Evolutionary conservation across 2,329 filamentous ascomycete genomes (phyloP).

Genomic region (Escovopsis sp.): DNA sequence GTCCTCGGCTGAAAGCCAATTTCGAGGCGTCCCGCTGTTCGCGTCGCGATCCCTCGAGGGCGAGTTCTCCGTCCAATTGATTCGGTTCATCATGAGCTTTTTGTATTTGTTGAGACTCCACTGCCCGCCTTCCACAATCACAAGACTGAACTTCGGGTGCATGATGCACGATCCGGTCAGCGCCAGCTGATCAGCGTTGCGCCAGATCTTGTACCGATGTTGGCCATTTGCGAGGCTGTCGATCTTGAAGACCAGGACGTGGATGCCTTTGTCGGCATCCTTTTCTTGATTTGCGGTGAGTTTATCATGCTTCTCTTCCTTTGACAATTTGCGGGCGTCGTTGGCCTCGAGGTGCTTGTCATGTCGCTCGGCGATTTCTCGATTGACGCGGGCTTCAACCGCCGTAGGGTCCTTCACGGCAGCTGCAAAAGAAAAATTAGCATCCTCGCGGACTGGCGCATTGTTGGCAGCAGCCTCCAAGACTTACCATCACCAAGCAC

Average conservation of each 20-base stretch:
- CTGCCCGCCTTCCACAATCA: slow-evolving; percentile 82
- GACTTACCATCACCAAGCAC: slow-evolving; percentile 60
- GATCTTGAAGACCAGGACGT: slow-evolving; percentile 79
- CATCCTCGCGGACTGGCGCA: background rate
- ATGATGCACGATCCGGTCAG: slow-evolving; percentile 86
- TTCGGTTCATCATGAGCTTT: slow-evolving; percentile 85
- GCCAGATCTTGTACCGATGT: slow-evolving; percentile 83
- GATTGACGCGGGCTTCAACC: slow-evolving; percentile 85
- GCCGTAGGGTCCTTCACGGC: slow-evolving; percentile 91
- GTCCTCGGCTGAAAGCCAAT: slow-evolving; percentile 70
- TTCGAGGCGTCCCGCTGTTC: slow-evolving; percentile 46
- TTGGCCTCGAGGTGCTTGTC: slow-evolving; percentile 66
- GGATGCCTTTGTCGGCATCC: slow-evolving; percentile 75
- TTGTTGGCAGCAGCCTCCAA: background rate
- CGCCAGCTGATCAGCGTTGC: slow-evolving; percentile 79
- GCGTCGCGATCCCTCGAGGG: slow-evolving; percentile 48
- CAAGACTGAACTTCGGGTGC: slow-evolving; percentile 74
- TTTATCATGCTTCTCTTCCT: slow-evolving; percentile 78
- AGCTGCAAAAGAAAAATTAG: slow-evolving; percentile 17
- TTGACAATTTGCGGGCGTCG: slow-evolving; percentile 72
- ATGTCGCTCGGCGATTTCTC: slow-evolving; percentile 78
- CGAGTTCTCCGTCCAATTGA: slow-evolving; percentile 87
- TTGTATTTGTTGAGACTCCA: slow-evolving; percentile 75
- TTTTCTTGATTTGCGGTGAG: slow-evolving; percentile 68
- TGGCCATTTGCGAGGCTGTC: slow-evolving; percentile 81